Evolutionary conservation across 2,329 filamentous ascomycete species (phyloP).

Genomic region (Fusarium sp.): DNA sequence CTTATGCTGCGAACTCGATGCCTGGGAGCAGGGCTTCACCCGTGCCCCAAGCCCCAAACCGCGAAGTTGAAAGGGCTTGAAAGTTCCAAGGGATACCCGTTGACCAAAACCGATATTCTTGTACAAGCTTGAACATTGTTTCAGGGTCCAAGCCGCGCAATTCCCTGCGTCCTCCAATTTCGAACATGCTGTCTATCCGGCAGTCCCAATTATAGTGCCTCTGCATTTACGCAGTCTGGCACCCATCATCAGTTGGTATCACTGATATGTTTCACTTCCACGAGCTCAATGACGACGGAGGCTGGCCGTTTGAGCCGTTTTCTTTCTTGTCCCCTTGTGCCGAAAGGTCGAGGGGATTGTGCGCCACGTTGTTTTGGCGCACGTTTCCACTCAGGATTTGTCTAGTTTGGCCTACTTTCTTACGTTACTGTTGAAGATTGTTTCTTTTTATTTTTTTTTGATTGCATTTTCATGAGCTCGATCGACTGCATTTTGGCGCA

Average conservation of each 20-base stretch:
- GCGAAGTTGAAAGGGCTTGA: conserved; percentile 6
- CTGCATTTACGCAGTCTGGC: background rate
- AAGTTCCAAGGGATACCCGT: background rate
- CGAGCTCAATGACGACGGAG: background rate
- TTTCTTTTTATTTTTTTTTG: background rate
- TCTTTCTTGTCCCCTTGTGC: background rate
- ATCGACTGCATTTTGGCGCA: conserved; percentile 33
- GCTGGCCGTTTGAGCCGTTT: background rate
- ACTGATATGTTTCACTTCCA: background rate
- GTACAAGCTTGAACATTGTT: background rate
- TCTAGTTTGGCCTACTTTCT: background rate
- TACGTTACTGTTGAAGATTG: conserved; percentile 1
- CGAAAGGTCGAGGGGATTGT: background rate
- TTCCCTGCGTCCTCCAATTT: background rate
- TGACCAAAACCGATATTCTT: background rate
- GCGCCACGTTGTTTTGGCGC: background rate
- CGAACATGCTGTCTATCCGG: background rate
- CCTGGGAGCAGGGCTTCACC: conserved; percentile 15
- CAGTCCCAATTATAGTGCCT: background rate
- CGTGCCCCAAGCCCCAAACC: conserved; percentile 2
- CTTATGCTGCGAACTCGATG: conserved; percentile 18
- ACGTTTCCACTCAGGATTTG: background rate
- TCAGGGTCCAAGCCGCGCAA: background rate
- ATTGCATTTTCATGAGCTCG: conserved; percentile 16
- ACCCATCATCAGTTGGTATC: background rate